These are phyloP conservation scores for Globisporangium nagaii DNA, from an alignment of 352 stramenopile genomes.

Conservation along the genomic window DNA sequence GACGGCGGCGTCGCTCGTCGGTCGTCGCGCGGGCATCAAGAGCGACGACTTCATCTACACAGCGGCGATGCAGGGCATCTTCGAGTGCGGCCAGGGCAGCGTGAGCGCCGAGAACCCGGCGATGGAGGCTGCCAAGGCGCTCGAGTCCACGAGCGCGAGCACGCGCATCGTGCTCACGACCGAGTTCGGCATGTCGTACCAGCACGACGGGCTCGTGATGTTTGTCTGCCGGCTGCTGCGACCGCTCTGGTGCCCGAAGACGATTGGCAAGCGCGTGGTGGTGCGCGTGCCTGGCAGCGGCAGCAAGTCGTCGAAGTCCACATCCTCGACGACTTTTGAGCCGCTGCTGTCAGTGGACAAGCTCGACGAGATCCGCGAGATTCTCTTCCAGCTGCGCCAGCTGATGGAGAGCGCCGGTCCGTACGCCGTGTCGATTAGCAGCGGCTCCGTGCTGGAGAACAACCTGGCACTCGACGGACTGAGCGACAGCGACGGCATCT, in stretches of 20 bases:
- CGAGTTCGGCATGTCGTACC: slow-evolving; percentile 84
- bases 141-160: slow-evolving; percentile 19
- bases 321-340: slow-evolving; percentile 29
- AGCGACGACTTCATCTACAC: slow-evolving; percentile 79
- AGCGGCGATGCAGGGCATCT: slow-evolving; percentile 75
- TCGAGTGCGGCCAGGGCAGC: slow-evolving; percentile 65
- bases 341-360: slow-evolving; percentile 40
- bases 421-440: slow-evolving; percentile 72
- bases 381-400: slow-evolving; percentile 79
- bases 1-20: slow-evolving; percentile 42
- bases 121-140: slow-evolving; percentile 22
- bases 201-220: slow-evolving; percentile 78
- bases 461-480: slow-evolving; percentile 40
- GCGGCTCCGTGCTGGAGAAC: slow-evolving; percentile 47
- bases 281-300: slow-evolving; percentile 14
- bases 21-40: slow-evolving; percentile 41
- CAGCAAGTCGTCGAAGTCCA: slow-evolving; percentile 15
- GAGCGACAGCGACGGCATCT: slow-evolving; percentile 32
- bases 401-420: slow-evolving; percentile 74
- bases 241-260: slow-evolving; percentile 65
- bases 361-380: slow-evolving; percentile 68
- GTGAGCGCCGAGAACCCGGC: slow-evolving; percentile 25
- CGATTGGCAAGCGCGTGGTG: slow-evolving; percentile 40
- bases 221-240: slow-evolving; percentile 80
- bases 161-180: slow-evolving; percentile 82